phyloP scores from a whole-genome alignment of 2,329 filamentous ascomycete species.

The Pseudogymnoascus sp. region DNA sequence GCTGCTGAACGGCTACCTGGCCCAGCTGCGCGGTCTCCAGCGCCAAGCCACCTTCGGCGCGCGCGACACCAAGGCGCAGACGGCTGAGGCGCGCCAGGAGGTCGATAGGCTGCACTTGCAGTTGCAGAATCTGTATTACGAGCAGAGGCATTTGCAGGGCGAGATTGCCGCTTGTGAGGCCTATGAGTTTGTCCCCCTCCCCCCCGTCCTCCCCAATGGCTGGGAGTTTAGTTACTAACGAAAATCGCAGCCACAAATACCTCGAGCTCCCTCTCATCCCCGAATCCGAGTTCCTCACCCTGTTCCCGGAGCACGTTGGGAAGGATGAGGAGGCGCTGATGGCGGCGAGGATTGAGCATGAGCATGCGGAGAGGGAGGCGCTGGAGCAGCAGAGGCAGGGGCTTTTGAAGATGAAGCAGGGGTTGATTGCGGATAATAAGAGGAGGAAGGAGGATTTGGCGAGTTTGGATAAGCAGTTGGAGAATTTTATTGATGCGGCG shows the following conservation, averaged over 20 bases:
- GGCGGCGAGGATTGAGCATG: constrained; percentile 84
- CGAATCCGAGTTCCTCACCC: constrained; percentile 69
- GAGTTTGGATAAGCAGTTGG: constrained; percentile 83
- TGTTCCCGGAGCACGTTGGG: constrained; percentile 67
- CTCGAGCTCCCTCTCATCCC: constrained; percentile 78
- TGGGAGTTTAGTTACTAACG: background rate
- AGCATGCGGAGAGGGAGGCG: constrained; percentile 74
- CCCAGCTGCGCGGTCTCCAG: constrained; percentile 75
- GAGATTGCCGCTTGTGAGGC: constrained; percentile 88
- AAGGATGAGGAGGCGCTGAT: constrained; percentile 75
- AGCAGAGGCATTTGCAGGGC: constrained; percentile 81
- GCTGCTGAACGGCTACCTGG: constrained; percentile 67
- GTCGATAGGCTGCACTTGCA: constrained; percentile 88
- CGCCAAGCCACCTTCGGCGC: constrained; percentile 73
- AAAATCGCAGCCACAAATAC: constrained; percentile 66
- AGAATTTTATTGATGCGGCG: constrained; percentile 87
- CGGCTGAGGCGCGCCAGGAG: constrained; percentile 80
- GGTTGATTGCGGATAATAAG: constrained; percentile 70
- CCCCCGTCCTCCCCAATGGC: background rate
- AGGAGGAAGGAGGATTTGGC: constrained; percentile 88
- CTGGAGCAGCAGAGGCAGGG: constrained; percentile 79
- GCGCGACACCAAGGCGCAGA: constrained; percentile 77
- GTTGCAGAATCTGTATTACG: constrained; percentile 93
- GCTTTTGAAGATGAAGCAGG: constrained; percentile 65
- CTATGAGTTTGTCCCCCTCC: constrained; percentile 63